Evolutionary conservation across 163 green algal species (phyloP).

Genomic region (Scenedesmus sp.): DNA sequence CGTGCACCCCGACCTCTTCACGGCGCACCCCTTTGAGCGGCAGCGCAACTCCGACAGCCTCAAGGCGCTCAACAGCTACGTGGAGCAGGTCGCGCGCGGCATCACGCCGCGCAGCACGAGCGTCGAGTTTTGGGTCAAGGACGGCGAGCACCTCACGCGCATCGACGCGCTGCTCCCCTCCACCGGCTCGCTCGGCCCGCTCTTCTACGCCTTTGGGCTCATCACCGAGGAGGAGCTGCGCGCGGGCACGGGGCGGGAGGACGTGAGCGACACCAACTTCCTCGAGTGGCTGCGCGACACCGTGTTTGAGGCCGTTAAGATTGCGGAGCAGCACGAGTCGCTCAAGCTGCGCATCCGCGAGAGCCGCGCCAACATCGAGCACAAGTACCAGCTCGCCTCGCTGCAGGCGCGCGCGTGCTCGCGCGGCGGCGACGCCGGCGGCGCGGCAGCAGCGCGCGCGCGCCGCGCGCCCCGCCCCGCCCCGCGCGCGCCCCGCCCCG

Average conservation of each 20-base stretch:
- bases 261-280: conserved; percentile 71
- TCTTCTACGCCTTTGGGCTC: conserved; percentile 88
- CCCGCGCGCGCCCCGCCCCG: no score
- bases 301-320: conserved; percentile 75
- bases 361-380: conserved; percentile 68
- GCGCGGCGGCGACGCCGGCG: no score
- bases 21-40: conserved; percentile 71
- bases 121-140: conserved; percentile 82
- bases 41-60: conserved; percentile 79
- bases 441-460: no score
- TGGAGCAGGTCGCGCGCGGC: conserved; percentile 73
- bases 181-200: conserved; percentile 75
- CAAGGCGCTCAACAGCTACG: conserved; percentile 85
- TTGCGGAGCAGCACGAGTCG: conserved; percentile 79
- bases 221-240: conserved; percentile 79
- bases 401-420: conserved; percentile 57
- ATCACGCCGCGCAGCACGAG: conserved; percentile 44
- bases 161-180: conserved; percentile 70
- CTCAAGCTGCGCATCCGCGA: conserved; percentile 75
- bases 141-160: conserved; percentile 58
- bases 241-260: conserved; percentile 35
- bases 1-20: conserved; percentile 89
- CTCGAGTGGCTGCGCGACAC: conserved; percentile 78
- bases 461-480: no score
- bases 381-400: conserved; percentile 66